Evolutionary conservation across 768 basidiomycete species (phyloP).

Genomic region (Serendipita sp.): DNA sequence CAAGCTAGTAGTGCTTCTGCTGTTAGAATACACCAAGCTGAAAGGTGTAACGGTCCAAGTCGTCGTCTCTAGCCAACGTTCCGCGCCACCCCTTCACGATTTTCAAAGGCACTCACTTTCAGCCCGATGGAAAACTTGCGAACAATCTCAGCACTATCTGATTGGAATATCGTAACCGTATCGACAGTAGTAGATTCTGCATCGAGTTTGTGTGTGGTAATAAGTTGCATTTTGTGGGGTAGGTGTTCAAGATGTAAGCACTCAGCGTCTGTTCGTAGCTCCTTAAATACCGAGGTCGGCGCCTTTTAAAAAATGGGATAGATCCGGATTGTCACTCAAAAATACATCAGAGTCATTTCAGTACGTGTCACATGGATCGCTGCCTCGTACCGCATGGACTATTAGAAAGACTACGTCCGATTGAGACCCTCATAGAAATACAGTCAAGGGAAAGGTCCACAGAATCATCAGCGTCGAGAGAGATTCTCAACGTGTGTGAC

Average conservation of each 20-base stretch:
- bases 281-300: neutral
- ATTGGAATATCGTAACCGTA: constrained; percentile 40
- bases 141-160: constrained; percentile 39
- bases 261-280: neutral
- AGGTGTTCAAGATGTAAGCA: neutral
- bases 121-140: constrained; percentile 34
- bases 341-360: no score
- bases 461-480: neutral
- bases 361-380: neutral
- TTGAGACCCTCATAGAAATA: neutral
- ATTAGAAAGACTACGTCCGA: no score
- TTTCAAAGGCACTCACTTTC: constrained; percentile 28
- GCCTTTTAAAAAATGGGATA: neutral
- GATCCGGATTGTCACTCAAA: neutral
- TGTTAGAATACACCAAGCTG: neutral
- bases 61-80: neutral
- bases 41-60: neutral
- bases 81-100: neutral
- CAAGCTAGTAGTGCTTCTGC: neutral
- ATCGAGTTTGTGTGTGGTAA: constrained; percentile 4
- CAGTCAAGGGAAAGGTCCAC: neutral
- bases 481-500: constrained; percentile 31
- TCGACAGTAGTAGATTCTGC: neutral
- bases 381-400: no score
- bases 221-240: neutral